Conservation (phyloP, 768 basidiomycete species). For the Suillus lakei region DNA sequence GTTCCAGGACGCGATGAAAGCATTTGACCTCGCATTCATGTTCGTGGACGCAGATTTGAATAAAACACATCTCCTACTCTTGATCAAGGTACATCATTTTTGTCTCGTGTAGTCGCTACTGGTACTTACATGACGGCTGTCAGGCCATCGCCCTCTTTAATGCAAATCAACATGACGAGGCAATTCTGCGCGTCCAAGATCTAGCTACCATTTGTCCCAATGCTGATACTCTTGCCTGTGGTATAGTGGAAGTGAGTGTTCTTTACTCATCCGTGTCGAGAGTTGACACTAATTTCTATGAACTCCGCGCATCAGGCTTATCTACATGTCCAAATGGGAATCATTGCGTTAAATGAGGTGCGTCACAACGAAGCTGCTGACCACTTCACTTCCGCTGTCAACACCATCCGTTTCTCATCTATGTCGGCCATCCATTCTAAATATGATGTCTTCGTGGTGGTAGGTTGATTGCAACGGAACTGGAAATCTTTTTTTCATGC, state of each 20-base stretch:
- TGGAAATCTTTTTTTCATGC: no score
- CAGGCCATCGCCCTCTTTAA: background rate
- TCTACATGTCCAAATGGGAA: background rate
- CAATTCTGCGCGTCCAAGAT: background rate
- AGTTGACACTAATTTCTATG: background rate
- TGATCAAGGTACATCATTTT: background rate
- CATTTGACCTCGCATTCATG: background rate
- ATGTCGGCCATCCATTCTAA: no score
- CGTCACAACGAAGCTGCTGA: no score
- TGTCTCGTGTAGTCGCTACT: background rate
- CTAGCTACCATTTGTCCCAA: background rate
- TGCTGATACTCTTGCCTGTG: background rate
- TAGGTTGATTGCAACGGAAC: no score
- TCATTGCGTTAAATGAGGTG: no score
- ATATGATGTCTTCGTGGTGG: no score
- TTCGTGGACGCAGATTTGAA: background rate
- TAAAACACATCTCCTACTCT: background rate
- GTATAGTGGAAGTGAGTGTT: background rate
- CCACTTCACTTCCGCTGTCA: no score
- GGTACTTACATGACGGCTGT: background rate
- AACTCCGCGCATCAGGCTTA: background rate
- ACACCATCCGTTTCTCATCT: no score
- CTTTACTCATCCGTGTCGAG: background rate
- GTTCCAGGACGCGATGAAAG: background rate
- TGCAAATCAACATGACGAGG: background rate